Conservation (phyloP, 495 filamentous ascomycete species). For the Mytilinidion resinicola region DNA sequence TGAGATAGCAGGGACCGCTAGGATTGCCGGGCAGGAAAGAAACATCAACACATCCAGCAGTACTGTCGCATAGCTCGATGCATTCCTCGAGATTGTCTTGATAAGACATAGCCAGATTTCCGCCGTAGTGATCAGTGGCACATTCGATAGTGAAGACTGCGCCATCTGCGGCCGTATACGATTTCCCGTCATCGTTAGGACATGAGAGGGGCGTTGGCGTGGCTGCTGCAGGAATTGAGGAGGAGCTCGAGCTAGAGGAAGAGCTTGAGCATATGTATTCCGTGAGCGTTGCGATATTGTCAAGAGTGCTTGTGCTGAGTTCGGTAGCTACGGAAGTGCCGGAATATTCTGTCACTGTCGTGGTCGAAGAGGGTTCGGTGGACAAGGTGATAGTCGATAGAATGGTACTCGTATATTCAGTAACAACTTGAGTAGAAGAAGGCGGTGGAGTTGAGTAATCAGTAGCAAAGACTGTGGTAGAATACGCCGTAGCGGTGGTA, state of each 20-base stretch:
- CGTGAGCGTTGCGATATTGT: neutral
- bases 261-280: neutral
- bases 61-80: neutral
- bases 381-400: neutral
- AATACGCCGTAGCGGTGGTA: neutral
- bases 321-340: neutral
- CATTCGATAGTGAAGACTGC: neutral
- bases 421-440: neutral
- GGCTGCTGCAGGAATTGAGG: neutral
- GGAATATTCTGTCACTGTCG: constrained; percentile 1
- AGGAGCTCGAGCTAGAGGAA: neutral
- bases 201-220: neutral
- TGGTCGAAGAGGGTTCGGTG: neutral
- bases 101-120: constrained; percentile 1
- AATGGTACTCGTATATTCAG: neutral
- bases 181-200: neutral
- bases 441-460: constrained; percentile 1
- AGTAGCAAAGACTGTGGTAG: neutral
- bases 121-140: neutral
- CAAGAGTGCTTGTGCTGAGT: neutral
- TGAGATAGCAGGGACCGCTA: constrained; percentile 1
- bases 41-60: neutral
- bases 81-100: neutral
- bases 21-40: neutral
- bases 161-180: neutral